Base-by-base conservation (phyloP, 257 asterid genomes). In the Scutellaria baicalensis region DNA sequence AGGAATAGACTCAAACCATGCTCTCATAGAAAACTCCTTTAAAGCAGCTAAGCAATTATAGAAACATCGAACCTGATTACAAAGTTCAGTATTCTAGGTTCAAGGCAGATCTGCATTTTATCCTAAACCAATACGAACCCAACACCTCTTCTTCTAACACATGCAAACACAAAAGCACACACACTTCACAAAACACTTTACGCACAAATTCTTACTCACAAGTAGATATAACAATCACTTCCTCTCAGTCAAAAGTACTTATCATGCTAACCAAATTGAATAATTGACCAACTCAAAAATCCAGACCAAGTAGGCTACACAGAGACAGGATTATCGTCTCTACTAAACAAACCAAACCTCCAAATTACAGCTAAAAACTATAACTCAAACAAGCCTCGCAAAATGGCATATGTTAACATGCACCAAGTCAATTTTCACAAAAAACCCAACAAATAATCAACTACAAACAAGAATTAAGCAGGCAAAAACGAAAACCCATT, bases 401-500 rank as follows among this genome's bases (percentile, higher is more conserved):
- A 23, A 33, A 36, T 11, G 21, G 23, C 52, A 4, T 9, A 33
- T 14, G 20, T 20, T 44, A 66, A 59, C 39, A 66, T 54, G 23
- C 58, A 70, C 9, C 57, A 42, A 52, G 11, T 13, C 35, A 42
- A 16, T 52, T 23, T 23, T 23, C 1, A 23, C 56, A 12, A 58
- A 59, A 27, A 48, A 39, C 14, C 65, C 63, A 72, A 20, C 17
- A 65, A 72, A 9, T 49, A 50, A 40, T 17, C 44, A 33, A 61
- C 33, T 27, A 27, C 4, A 27, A 27, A 27, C 33, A 27, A 27
- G 33, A 69, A 44, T 69, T 65, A 61, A 64, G 36, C 36, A 39
- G 16, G 10, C 69, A 16, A 31, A 33, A 3, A 75, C 31, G 36
- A 12, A 8, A 36, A 40, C 61, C 79, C 79, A 75, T 44, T 59